These are phyloP conservation scores for Beauveria sp. DNA, from an alignment of 2,329 filamentous ascomycete species.

Conservation along the genomic window DNA sequence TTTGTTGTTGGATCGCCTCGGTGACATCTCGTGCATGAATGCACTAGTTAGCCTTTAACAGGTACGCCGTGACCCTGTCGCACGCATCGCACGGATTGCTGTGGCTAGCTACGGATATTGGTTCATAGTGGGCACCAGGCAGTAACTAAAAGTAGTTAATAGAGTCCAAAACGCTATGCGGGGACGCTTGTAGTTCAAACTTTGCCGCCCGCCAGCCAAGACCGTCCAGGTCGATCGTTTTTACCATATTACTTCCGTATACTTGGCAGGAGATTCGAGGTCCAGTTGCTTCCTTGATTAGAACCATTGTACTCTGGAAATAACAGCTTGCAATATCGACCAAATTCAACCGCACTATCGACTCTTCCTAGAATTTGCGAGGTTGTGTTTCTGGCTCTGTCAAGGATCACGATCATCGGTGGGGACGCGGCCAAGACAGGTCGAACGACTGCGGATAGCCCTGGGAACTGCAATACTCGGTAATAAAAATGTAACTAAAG, in stretches of 20 bases:
- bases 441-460: constrained; percentile 3
- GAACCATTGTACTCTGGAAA: neutral
- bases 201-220: too few relatives aligned
- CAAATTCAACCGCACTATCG: neutral
- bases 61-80: too few relatives aligned
- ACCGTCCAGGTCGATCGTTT: too few relatives aligned
- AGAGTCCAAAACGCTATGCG: neutral
- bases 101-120: neutral
- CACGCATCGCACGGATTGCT: neutral
- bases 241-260: too few relatives aligned
- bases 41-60: too few relatives aligned
- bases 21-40: neutral
- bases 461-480: neutral
- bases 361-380: neutral
- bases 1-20: neutral
- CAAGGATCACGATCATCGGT: constrained; percentile 2
- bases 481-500: too few relatives aligned
- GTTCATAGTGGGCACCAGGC: neutral
- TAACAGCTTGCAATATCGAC: neutral
- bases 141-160: too few relatives aligned
- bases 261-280: too few relatives aligned
- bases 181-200: too few relatives aligned
- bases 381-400: neutral
- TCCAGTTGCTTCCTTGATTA: too few relatives aligned
- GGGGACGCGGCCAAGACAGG: neutral